These are phyloP conservation scores for Diphasiastrum complanatum DNA, from an alignment of 83 land plant genomes.

Conservation along the genomic window DNA sequence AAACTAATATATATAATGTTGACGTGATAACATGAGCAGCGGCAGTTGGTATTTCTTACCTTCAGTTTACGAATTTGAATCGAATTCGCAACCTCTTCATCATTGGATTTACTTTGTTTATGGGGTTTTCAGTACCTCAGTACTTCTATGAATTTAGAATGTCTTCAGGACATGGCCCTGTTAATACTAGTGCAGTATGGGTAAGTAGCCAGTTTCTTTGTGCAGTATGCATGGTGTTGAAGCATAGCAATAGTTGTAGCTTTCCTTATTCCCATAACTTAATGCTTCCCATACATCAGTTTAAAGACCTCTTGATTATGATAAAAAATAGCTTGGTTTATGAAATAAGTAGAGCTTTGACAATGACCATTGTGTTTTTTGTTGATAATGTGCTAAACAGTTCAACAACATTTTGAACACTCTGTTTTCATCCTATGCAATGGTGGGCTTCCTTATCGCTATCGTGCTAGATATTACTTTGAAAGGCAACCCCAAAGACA, in stretches of 20 bases:
- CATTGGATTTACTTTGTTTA: slow-evolving; percentile 23
- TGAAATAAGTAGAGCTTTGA: neutral
- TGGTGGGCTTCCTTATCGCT: slow-evolving; percentile 25
- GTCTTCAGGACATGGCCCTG: slow-evolving; percentile 25
- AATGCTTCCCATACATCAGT: neutral
- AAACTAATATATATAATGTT: neutral
- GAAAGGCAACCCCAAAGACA: slow-evolving; percentile 11
- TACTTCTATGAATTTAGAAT: slow-evolving; percentile 27
- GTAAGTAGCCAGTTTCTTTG: slow-evolving; percentile 14
- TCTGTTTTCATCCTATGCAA: slow-evolving; percentile 17
- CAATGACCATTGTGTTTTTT: neutral
- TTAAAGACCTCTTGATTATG: neutral
- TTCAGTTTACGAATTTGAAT: slow-evolving; percentile 32
- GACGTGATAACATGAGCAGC: slow-evolving; percentile 8
- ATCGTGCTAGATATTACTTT: slow-evolving; percentile 20
- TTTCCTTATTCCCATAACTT: neutral
- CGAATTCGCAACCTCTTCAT: slow-evolving; percentile 30
- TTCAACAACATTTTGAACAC: slow-evolving; percentile 29
- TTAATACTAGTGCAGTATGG: slow-evolving; percentile 28
- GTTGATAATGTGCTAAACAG: slow-evolving; percentile 13
- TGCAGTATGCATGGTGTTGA: neutral
- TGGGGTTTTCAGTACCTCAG: slow-evolving; percentile 33
- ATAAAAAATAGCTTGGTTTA: neutral
- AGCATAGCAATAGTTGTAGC: neutral
- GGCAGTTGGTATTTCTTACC: slow-evolving; percentile 25